A percentile compares a stretch with the other conserved stretches of the same genome.
phyloP scores from a whole-genome alignment of 306 rosid genomes.

The Leucaena leucocephala region DNA sequence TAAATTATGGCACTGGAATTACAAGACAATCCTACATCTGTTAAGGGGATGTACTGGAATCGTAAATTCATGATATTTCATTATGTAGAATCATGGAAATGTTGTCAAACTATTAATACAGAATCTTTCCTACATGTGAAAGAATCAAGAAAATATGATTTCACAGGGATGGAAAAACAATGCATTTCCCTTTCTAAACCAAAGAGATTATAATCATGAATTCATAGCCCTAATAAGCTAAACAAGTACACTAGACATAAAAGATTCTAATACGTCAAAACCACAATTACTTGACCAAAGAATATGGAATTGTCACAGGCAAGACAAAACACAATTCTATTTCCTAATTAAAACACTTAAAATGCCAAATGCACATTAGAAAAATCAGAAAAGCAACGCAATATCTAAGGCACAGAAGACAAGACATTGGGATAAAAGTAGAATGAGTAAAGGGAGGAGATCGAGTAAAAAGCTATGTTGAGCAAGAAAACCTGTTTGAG shows the following conservation, averaged over 20 bases:
- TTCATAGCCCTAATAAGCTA: background rate
- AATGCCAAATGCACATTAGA: background rate
- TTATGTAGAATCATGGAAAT: background rate
- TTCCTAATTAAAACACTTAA: background rate
- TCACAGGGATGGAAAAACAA: background rate
- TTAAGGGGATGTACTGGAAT: background rate
- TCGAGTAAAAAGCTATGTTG: background rate
- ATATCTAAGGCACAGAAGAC: background rate
- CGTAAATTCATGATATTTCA: background rate
- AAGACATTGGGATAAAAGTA: background rate
- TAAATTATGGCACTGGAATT: background rate
- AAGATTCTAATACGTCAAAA: background rate
- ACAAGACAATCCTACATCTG: background rate
- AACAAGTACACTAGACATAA: background rate
- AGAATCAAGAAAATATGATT: background rate
- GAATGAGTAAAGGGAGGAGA: background rate
- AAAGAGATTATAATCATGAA: background rate
- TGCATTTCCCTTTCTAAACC: background rate
- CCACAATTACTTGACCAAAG: background rate
- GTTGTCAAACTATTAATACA: background rate
- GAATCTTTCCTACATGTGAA: constrained; percentile 12
- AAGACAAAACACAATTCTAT: background rate
- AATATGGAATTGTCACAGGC: background rate
- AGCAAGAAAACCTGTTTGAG: constrained; percentile 46
- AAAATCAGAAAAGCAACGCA: background rate